phyloP scores from a whole-genome alignment of 1,284 basidiomycete genomes.

The Ganoderma meredithae region DNA sequence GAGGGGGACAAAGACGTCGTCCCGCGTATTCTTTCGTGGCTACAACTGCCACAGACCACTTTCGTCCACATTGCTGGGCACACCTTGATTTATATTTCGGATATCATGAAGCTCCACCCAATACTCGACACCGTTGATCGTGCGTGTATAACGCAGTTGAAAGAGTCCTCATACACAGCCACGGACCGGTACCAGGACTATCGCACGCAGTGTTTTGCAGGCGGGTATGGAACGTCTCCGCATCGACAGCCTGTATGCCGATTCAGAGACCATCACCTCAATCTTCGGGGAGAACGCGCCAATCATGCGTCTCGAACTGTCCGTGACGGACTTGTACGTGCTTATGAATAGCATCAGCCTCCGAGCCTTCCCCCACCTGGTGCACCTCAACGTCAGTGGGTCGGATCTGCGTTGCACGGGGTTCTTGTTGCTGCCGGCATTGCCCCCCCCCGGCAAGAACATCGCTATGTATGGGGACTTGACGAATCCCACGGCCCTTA shows the following conservation, averaged over 20 bases:
- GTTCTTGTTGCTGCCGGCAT: neutral
- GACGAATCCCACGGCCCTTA: neutral
- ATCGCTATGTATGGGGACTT: neutral
- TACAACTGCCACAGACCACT: neutral
- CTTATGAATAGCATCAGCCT: neutral
- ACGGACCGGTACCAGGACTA: neutral
- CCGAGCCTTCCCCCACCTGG: neutral
- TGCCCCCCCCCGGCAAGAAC: neutral
- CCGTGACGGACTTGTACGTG: neutral
- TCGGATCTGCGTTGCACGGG: neutral
- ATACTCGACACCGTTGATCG: neutral
- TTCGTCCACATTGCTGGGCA: neutral
- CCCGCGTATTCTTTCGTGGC: neutral
- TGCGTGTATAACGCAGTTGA: neutral
- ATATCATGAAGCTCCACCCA: neutral
- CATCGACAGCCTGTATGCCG: neutral
- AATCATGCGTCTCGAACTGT: neutral
- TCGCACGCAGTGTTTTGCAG: neutral
- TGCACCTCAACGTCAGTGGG: neutral
- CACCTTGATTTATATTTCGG: neutral
- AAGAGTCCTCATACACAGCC: too few relatives aligned
- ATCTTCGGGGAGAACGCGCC: neutral
- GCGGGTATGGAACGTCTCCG: neutral
- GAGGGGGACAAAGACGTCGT: neutral
- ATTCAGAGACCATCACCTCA: neutral